These are phyloP conservation scores for Yarrowia deformans DNA, from an alignment of 805 yeast species.

Conservation along the genomic window DNA sequence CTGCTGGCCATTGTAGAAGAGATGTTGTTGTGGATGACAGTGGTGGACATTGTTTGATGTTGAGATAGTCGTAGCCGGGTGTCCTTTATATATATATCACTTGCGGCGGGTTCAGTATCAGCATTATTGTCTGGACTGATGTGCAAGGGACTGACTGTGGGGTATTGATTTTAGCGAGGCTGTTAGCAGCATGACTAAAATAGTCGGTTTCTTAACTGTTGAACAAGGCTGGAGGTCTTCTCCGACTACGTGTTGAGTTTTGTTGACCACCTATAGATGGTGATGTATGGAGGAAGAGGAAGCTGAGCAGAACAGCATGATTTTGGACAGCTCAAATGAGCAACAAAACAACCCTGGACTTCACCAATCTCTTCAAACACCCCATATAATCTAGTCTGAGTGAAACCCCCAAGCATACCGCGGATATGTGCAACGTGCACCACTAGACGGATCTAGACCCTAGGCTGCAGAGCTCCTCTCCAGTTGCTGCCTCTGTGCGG, in stretches of 20 bases:
- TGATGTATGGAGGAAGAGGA: background rate
- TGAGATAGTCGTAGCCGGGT: background rate
- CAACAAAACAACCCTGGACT: background rate
- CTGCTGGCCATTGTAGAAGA: background rate
- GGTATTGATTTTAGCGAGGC: background rate
- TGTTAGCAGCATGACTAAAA: background rate
- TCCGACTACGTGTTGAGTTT: background rate
- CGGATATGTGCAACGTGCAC: conserved; percentile 12
- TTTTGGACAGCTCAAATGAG: background rate
- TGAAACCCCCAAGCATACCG: background rate
- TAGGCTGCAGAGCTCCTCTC: conserved; percentile 5
- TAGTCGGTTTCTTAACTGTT: background rate
- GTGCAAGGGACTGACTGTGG: background rate
- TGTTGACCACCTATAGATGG: conserved; percentile 7
- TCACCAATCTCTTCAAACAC: background rate
- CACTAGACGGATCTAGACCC: conserved; percentile 9
- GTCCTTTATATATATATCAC: background rate
- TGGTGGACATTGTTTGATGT: background rate
- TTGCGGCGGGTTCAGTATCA: no score
- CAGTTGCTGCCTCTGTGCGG: background rate
- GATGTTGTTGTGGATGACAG: background rate
- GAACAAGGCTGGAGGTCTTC: background rate
- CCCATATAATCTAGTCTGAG: no score
- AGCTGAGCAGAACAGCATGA: background rate
- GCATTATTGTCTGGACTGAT: background rate